phyloP scores from a whole-genome alignment of 2,329 filamentous ascomycete species.

The Boeremia lycopersici region DNA sequence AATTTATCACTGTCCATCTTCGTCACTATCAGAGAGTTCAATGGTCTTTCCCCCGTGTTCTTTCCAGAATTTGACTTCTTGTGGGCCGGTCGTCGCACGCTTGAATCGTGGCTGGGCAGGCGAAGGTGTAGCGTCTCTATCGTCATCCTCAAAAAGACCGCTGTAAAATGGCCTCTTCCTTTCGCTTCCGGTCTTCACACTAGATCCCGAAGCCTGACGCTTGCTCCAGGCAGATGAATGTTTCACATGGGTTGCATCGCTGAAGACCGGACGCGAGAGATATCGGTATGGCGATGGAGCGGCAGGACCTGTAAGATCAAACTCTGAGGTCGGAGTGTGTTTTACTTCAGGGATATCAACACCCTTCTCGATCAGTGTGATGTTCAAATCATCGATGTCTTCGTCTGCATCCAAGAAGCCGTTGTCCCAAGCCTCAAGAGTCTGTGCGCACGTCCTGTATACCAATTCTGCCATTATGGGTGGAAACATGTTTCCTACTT shows the following conservation, averaged over 20 bases:
- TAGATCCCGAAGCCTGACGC: too few relatives aligned
- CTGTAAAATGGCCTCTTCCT: not conserved
- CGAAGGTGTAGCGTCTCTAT: not conserved
- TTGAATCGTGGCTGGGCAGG: not conserved
- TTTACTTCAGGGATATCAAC: slow-evolving; percentile 9
- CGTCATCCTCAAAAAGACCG: not conserved
- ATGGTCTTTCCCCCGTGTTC: not conserved
- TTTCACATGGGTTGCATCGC: not conserved
- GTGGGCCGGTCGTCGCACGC: not conserved
- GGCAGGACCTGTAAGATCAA: not conserved
- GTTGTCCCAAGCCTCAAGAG: slow-evolving; percentile 34
- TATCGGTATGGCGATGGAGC: not conserved
- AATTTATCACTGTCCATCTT: not conserved
- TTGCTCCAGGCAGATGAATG: not conserved
- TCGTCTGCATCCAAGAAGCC: slow-evolving; percentile 34
- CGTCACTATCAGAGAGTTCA: not conserved
- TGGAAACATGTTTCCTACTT: slow-evolving; percentile 26
- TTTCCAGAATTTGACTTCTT: not conserved
- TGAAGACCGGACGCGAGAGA: not conserved
- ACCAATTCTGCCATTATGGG: not conserved
- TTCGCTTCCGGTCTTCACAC: too few relatives aligned
- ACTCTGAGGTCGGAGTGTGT: not conserved
- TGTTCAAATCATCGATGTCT: slow-evolving; percentile 23
- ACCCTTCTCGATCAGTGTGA: slow-evolving; percentile 4
- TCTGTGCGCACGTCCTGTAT: slow-evolving; percentile 9